Conservation (phyloP, 495 filamentous ascomycete species). For the Pseudotulostoma volvatum region DNA sequence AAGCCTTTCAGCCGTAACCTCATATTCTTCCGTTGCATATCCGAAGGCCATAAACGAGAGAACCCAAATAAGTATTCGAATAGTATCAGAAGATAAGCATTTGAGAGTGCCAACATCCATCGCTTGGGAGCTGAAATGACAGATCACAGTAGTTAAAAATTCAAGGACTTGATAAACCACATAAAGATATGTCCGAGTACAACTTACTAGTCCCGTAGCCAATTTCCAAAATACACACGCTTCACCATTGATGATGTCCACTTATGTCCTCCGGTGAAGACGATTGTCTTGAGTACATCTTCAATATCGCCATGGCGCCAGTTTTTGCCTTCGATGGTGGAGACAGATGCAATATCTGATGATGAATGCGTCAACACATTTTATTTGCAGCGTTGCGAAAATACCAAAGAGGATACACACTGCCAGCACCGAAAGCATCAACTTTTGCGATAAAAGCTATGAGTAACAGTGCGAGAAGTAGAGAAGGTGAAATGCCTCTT, state of each 20-base stretch:
- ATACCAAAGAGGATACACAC: slow-evolving; percentile 13
- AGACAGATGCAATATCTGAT: slow-evolving; percentile 73
- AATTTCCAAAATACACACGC: slow-evolving; percentile 77
- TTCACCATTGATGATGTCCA: slow-evolving; percentile 85
- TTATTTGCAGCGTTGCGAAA: slow-evolving; percentile 2
- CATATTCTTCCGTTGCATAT: slow-evolving; percentile 93
- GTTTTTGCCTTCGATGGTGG: slow-evolving; percentile 83
- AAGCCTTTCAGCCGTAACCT: slow-evolving; percentile 80
- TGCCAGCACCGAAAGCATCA: slow-evolving; percentile 82
- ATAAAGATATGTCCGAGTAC: background rate
- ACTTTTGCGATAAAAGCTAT: slow-evolving; percentile 32
- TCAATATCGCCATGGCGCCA: slow-evolving; percentile 98
- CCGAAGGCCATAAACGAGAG: slow-evolving; percentile 86
- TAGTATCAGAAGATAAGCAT: slow-evolving; percentile 74
- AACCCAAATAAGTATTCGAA: slow-evolving; percentile 80
- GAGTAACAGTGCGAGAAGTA: slow-evolving; percentile 45
- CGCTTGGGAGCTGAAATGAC: slow-evolving; percentile 69
- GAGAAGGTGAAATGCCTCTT: slow-evolving; percentile 16
- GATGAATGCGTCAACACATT: background rate
- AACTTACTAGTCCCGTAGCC: slow-evolving; percentile 32
- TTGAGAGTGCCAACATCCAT: slow-evolving; percentile 86
- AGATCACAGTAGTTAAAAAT: too few species aligned
- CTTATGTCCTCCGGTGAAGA: slow-evolving; percentile 79
- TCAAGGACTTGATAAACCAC: too few species aligned
- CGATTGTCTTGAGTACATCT: slow-evolving; percentile 78